Base-by-base conservation (phyloP, 805 yeast genomes). In the Starmerella tilneyi region DNA sequence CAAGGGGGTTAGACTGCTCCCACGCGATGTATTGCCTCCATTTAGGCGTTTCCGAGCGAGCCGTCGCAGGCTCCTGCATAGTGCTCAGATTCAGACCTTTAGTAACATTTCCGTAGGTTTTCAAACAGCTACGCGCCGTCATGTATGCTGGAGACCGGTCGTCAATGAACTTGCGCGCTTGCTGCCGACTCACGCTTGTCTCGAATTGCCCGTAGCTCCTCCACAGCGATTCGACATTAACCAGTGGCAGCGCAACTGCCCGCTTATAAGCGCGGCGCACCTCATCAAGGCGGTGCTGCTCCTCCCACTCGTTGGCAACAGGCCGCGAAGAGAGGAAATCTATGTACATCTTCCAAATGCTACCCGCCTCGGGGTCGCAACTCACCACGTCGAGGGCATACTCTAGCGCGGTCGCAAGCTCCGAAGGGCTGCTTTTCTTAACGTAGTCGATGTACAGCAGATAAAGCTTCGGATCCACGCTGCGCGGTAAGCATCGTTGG, bases 361-460 rank as follows among this genome's bases (percentile, higher is more conserved):
- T 68, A 26, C 81, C 79, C 16, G 88, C 74, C 28, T 73, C 69
- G 5, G 81, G 73, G 60, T 92, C 97, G 26, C 76, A 63, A 0
- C 96, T 96, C 41, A 88, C 84, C 48, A 78, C 74, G 23, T 72
- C 76, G 16, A 83, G 67, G 1, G 94, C 94, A 59, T 82, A 75
- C 49, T 86, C 94, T 60, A 79, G 89, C 0, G 96, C 94, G 92
- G 88, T 51, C 73, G 78, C 59, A 81, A 51, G 94, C 28, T 92
- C 92, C 20, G 89, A 94, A 4, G 86, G 80, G 43, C 70, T 69
- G 39, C 72, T 75, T 35, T 84, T 69, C 45, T 88, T 76, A 23
- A 88, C 84, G 60, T 83, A 84, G 37, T 73, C 74, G 23, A 92
- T 72, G 61, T 89, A 89, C n/a, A 74, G 64, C 44, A 76, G 69